These are phyloP conservation scores for Limnanthes douglasii DNA, from an alignment of 345 rosid species.

Conservation along the genomic window DNA sequence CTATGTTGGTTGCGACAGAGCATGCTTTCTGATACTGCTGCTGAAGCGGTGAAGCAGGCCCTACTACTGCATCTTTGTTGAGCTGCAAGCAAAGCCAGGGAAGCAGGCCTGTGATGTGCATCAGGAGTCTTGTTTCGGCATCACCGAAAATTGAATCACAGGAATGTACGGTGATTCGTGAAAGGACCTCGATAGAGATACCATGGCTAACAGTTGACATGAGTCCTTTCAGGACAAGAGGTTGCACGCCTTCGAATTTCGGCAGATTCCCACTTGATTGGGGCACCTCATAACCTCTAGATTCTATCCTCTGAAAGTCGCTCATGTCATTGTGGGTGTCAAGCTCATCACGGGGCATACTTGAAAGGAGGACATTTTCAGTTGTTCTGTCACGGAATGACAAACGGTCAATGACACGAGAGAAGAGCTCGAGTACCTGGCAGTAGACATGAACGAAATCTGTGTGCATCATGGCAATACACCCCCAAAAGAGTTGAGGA, in stretches of 20 bases:
- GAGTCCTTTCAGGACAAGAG: conserved; percentile 96
- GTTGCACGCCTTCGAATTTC: conserved; percentile 87
- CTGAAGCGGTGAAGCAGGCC: conserved; percentile 63
- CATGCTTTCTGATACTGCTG: conserved; percentile 84
- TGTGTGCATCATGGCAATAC: conserved; percentile 99
- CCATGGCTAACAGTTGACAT: conserved; percentile 89
- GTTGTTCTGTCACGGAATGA: conserved; percentile 88
- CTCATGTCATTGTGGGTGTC: conserved; percentile 26
- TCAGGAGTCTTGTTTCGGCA: conserved; percentile 78
- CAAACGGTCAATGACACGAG: conserved; percentile 72
- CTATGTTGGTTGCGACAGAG: conserved; percentile 68
- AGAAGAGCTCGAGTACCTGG: conserved; percentile 95
- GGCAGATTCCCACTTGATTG: conserved; percentile 68
- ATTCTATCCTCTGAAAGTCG: conserved; percentile 60
- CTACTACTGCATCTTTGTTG: conserved; percentile 38
- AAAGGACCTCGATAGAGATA: conserved; percentile 77
- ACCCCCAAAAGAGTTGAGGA: conserved; percentile 98
- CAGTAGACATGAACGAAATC: conserved; percentile 96
- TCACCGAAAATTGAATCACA: conserved; percentile 97
- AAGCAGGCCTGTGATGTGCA: conserved; percentile 93
- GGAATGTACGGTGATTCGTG: conserved; percentile 72
- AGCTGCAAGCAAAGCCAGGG: conserved; percentile 99
- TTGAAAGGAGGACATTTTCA: conserved; percentile 91
- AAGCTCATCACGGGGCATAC: conserved; percentile 93
- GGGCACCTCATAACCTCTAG: conserved; percentile 56